phyloP scores from a whole-genome alignment of 2,329 filamentous ascomycete species.

The Chaetomiaceae sp. region DNA sequence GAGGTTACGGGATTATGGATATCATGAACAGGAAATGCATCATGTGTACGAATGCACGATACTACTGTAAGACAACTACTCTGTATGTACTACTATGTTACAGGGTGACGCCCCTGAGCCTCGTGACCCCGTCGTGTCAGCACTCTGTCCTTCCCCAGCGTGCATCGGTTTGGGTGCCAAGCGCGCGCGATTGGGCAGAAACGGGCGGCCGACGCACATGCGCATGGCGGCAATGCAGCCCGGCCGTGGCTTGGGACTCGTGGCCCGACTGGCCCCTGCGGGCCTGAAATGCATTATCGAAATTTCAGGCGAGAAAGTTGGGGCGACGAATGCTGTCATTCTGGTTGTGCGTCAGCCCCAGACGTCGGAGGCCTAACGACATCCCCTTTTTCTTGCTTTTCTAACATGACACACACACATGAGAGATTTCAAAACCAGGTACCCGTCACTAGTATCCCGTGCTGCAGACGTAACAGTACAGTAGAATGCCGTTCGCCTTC shows the following conservation, averaged over 20 bases:
- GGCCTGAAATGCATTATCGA: slow-evolving; percentile 1
- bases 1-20: no score
- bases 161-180: slow-evolving; percentile 7
- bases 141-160: not conserved
- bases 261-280: slow-evolving; percentile 2
- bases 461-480: not conserved
- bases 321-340: not conserved
- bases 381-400: not conserved
- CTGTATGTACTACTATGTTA: no score
- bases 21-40: not conserved
- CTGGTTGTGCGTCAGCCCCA: not conserved
- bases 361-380: slow-evolving; percentile 9
- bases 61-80: no score
- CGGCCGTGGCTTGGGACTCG: slow-evolving; percentile 4
- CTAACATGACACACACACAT: not conserved
- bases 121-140: not conserved
- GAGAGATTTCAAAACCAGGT: not conserved
- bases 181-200: slow-evolving; percentile 19
- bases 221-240: slow-evolving; percentile 12
- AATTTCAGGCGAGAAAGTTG: not conserved
- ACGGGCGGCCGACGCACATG: not conserved
- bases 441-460: not conserved
- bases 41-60: not conserved
- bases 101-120: not conserved
- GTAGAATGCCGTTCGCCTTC: not conserved